These are phyloP conservation scores for Pleurozium schreberi DNA, from an alignment of 225 moss, liverwort and hornwort species.

Conservation along the genomic window DNA sequence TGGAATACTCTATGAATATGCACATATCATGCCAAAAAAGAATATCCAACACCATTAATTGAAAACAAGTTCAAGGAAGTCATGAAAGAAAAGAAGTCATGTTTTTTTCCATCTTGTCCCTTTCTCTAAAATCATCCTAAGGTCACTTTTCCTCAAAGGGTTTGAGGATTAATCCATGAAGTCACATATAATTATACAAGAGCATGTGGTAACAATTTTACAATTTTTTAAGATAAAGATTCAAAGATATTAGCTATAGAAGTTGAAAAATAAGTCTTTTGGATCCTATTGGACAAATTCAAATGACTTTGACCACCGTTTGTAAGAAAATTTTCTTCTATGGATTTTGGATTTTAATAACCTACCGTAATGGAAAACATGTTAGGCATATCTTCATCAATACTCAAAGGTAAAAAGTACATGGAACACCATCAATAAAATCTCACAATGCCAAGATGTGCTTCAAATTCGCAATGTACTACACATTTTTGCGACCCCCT, in stretches of 20 bases:
- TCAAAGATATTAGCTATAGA: too few relatives aligned
- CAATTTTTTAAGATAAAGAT: rapidly evolving
- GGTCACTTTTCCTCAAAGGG: too few relatives aligned
- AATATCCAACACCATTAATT: too few relatives aligned
- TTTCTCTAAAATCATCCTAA: background rate
- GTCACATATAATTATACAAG: background rate
- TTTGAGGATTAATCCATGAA: too few relatives aligned
- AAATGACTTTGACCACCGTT: rapidly evolving
- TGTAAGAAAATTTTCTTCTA: background rate
- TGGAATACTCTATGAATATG: background rate
- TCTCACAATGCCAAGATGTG: background rate
- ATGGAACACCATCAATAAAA: background rate
- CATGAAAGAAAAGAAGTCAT: background rate
- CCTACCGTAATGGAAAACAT: rapidly evolving
- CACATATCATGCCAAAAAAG: background rate
- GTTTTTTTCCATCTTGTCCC: background rate
- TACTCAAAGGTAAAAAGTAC: background rate
- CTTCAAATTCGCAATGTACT: background rate
- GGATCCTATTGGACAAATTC: background rate
- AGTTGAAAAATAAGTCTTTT: background rate
- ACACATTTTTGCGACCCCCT: background rate
- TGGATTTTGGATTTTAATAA: too few relatives aligned
- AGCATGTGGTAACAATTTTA: background rate
- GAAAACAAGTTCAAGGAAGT: background rate
- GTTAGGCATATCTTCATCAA: background rate